Evolutionary conservation across 192 early-diverging fungal genomes (phyloP).

Genomic region (Jimgerdemannia lactiflua): DNA sequence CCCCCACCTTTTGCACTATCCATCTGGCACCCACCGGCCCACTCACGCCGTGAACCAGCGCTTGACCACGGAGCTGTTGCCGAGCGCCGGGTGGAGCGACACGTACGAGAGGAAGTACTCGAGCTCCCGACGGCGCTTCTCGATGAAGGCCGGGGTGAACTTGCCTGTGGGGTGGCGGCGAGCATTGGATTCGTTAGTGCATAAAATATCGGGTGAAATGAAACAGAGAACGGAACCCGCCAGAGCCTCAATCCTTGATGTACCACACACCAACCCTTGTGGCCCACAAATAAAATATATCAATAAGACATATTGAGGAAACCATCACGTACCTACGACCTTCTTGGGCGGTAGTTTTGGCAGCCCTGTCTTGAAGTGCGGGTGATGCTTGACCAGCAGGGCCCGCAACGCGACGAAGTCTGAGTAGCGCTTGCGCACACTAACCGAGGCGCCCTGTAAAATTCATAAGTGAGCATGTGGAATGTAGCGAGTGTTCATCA

Average conservation of each 20-base stretch:
- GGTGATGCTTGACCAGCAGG: constrained; percentile 29
- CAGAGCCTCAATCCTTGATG: neutral
- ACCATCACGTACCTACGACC: constrained; percentile 40
- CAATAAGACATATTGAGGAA: no score
- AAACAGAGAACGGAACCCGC: no score
- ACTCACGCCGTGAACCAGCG: constrained; percentile 43
- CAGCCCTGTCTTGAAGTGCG: constrained; percentile 32
- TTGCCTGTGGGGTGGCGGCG: constrained; percentile 11
- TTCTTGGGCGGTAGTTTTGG: constrained; percentile 51
- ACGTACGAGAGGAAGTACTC: constrained; percentile 56
- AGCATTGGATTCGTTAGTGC: neutral
- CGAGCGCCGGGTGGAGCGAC: constrained; percentile 42
- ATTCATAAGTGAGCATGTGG: no score
- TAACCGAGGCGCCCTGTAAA: no score
- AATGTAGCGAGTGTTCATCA: no score
- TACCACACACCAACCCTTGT: no score
- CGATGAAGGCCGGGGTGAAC: constrained; percentile 47
- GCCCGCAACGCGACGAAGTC: constrained; percentile 46
- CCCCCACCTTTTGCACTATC: no score
- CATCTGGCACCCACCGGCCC: no score
- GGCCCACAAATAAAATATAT: no score
- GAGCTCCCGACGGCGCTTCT: constrained; percentile 44
- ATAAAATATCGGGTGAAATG: neutral
- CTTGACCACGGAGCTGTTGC: constrained; percentile 42
- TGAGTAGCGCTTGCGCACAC: constrained; percentile 43